Percentiles rank a stretch among this genome's conserved stretches.
Conservation (phyloP, 208 protist species). For the Trypanosoma cruzi region DNA sequence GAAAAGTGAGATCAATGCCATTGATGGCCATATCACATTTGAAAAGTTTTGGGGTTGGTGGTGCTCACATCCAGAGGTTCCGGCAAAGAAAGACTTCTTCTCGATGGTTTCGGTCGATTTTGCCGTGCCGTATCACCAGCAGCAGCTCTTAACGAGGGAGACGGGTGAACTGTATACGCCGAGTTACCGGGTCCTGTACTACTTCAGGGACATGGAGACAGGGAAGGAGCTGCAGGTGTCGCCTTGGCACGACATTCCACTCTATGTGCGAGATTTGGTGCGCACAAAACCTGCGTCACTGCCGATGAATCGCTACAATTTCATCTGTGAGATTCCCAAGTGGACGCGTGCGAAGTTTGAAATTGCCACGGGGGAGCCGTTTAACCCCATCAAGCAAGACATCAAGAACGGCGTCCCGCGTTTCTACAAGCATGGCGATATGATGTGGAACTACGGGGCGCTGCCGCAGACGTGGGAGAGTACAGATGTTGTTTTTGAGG, state of each 20-base stretch:
- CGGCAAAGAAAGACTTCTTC: slow-evolving; percentile 61
- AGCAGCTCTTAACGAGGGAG: slow-evolving; percentile 86
- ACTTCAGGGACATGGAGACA: slow-evolving; percentile 88
- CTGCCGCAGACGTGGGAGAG: slow-evolving; percentile 97
- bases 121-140: slow-evolving; percentile 87
- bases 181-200: slow-evolving; percentile 92
- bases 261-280: slow-evolving; percentile 85
- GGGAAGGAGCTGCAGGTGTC: slow-evolving; percentile 74
- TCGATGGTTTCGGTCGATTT: slow-evolving; percentile 89
- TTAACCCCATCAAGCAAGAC: slow-evolving; percentile 97
- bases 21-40: slow-evolving; percentile 68
- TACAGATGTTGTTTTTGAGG: slow-evolving; percentile 88
- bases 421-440: slow-evolving; percentile 96
- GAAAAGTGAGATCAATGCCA: slow-evolving; percentile 55
- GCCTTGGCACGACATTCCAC: slow-evolving; percentile 93
- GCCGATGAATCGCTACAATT: slow-evolving; percentile 91
- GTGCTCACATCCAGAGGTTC: slow-evolving; percentile 47
- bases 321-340: slow-evolving; percentile 95
- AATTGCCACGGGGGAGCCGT: slow-evolving; percentile 93
- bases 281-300: slow-evolving; percentile 83
- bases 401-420: slow-evolving; percentile 96
- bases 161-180: slow-evolving; percentile 89
- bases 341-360: slow-evolving; percentile 96
- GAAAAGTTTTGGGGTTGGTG: slow-evolving; percentile 90
- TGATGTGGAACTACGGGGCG: slow-evolving; percentile 97